Conservation (phyloP, 1,284 basidiomycete genomes). For the Laetiporus sulphureus region DNA sequence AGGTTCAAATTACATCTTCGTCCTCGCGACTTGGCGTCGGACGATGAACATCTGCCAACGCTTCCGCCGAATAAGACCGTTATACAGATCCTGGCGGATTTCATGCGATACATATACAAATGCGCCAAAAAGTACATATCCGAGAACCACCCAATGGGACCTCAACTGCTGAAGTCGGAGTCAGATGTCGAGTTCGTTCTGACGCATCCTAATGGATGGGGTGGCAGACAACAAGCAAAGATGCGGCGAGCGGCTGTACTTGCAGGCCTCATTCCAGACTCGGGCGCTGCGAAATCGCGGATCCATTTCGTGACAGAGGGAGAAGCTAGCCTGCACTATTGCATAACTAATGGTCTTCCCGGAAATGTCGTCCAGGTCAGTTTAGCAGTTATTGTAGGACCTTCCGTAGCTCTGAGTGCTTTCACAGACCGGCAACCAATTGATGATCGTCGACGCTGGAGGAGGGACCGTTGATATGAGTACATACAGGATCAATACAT, state of each 20-base stretch:
- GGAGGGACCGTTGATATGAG: slow-evolving; percentile 3
- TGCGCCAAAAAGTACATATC: slow-evolving; percentile 40
- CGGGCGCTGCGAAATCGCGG: background rate
- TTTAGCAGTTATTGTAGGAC: background rate
- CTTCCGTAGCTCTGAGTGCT: no score
- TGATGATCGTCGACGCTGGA: slow-evolving; percentile 5
- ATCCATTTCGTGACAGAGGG: slow-evolving; percentile 2
- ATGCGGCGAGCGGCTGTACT: slow-evolving; percentile 31
- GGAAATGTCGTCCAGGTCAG: background rate
- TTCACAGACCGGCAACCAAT: background rate
- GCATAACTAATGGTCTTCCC: slow-evolving; percentile 1
- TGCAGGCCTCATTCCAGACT: slow-evolving; percentile 16
- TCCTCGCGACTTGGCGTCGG: slow-evolving; percentile 17
- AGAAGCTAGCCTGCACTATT: slow-evolving; percentile 5
- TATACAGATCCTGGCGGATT: slow-evolving; percentile 46
- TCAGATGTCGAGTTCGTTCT: slow-evolving; percentile 28
- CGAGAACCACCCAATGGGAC: slow-evolving; percentile 39
- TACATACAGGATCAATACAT: no score
- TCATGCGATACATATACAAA: slow-evolving; percentile 39
- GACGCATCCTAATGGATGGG: slow-evolving; percentile 40
- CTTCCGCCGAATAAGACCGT: slow-evolving; percentile 40
- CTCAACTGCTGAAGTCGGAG: slow-evolving; percentile 29
- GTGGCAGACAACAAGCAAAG: slow-evolving; percentile 33
- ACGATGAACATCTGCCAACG: slow-evolving; percentile 28
- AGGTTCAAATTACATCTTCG: slow-evolving; percentile 58